A percentile compares a stretch with the other conserved stretches of the same genome.
Evolutionary conservation across 2,329 filamentous ascomycete species (phyloP).

Genomic region (Cladosporium sp.): DNA sequence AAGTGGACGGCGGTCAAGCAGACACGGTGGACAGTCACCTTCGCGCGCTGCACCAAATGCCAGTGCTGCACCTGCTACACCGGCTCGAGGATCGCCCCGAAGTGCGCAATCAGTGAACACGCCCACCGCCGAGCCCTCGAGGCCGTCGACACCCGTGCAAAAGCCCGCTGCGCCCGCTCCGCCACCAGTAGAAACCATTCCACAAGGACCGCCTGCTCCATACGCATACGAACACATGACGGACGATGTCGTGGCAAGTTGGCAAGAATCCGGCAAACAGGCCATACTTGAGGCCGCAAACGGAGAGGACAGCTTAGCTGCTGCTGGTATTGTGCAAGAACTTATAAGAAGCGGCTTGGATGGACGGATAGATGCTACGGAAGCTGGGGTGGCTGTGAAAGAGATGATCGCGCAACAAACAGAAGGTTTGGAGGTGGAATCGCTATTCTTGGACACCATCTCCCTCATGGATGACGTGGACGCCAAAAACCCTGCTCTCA

Average conservation of each 20-base stretch:
- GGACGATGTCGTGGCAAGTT: slow-evolving; percentile 60
- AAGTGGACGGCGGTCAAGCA: slow-evolving; percentile 1
- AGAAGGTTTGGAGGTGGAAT: slow-evolving; percentile 43
- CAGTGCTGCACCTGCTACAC: slow-evolving; percentile 1
- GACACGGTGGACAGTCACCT: slow-evolving; percentile 6
- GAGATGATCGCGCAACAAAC: slow-evolving; percentile 61
- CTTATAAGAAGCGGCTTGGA: slow-evolving; percentile 72
- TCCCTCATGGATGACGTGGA: slow-evolving; percentile 73
- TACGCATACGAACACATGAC: slow-evolving; percentile 76
- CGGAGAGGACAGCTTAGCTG: slow-evolving; percentile 57
- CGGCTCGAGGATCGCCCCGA: slow-evolving; percentile 1
- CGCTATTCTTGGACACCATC: slow-evolving; percentile 76
- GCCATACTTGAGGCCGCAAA: slow-evolving; percentile 62
- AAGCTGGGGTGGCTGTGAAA: slow-evolving; percentile 68
- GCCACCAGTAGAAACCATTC: slow-evolving; percentile 13
- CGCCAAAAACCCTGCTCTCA: slow-evolving; percentile 53
- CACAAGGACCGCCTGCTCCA: slow-evolving; percentile 20
- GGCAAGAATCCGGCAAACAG: slow-evolving; percentile 63
- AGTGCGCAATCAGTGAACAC: not conserved
- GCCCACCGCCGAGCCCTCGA: slow-evolving; percentile 10
- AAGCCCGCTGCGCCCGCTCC: slow-evolving; percentile 14
- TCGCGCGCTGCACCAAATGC: not conserved
- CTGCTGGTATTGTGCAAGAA: slow-evolving; percentile 78
- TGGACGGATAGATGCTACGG: slow-evolving; percentile 58
- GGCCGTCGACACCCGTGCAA: slow-evolving; percentile 14